These are phyloP conservation scores for Pseudogymnoascus sp. DNA, from an alignment of 2,329 filamentous ascomycete genomes.

Conservation along the genomic window DNA sequence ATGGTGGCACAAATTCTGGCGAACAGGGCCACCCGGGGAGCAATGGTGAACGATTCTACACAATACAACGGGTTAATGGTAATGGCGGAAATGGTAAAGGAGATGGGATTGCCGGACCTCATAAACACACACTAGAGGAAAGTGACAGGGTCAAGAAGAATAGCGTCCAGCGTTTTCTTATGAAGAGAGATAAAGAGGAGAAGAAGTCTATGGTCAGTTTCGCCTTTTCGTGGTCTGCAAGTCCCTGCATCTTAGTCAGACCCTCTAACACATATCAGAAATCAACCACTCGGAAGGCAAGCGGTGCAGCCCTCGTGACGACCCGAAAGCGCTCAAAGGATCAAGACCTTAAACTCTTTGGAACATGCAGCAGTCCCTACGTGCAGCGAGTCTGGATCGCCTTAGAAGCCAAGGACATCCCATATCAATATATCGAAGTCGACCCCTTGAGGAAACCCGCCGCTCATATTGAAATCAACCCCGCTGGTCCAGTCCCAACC, in stretches of 20 bases:
- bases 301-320: conserved; percentile 62
- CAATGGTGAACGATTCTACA: conserved; percentile 55
- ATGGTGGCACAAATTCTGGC: conserved; percentile 19
- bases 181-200: conserved; percentile 57
- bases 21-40: conserved; percentile 39
- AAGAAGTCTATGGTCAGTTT: conserved; percentile 51
- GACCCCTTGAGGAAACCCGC: conserved; percentile 64
- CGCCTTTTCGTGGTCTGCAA: not conserved
- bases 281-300: conserved; percentile 63
- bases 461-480: conserved; percentile 66
- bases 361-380: conserved; percentile 66
- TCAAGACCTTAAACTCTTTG: conserved; percentile 67
- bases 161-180: conserved; percentile 59
- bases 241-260: conserved; percentile 15
- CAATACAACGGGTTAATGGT: conserved; percentile 70
- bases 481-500: conserved; percentile 67
- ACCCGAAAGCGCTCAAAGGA: conserved; percentile 64
- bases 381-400: conserved; percentile 87
- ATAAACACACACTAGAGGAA: conserved; percentile 65
- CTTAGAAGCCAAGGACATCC: conserved; percentile 67
- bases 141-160: conserved; percentile 79
- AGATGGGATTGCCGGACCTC: conserved; percentile 62
- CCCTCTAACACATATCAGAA: conserved; percentile 44
- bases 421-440: conserved; percentile 81
- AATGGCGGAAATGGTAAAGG: conserved; percentile 66